These are phyloP conservation scores for Gypsophila paniculata DNA, from an alignment of 179 eudicot species.

Conservation along the genomic window DNA sequence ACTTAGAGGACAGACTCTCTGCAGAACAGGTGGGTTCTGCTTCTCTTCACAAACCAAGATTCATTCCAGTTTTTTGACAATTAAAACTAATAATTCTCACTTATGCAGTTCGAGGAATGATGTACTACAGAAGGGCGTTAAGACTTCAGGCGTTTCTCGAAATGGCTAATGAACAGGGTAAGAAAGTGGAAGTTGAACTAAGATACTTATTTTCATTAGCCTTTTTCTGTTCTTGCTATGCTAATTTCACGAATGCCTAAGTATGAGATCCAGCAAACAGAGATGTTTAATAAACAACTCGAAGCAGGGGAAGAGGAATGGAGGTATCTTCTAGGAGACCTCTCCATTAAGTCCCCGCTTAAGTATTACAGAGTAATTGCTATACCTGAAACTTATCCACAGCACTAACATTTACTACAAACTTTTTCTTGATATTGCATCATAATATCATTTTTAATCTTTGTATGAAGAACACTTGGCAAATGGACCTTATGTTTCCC, in stretches of 20 bases:
- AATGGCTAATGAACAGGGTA: slow-evolving; percentile 71
- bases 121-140: slow-evolving; percentile 91
- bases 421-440: neutral
- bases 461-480: too few relatives aligned
- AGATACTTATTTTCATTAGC: neutral
- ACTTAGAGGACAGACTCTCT: slow-evolving; percentile 91
- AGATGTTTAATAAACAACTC: neutral
- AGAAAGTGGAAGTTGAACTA: neutral
- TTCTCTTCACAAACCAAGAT: slow-evolving; percentile 11
- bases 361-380: neutral
- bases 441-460: too few relatives aligned
- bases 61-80: neutral
- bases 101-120: slow-evolving; percentile 91
- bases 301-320: neutral
- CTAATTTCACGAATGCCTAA: neutral
- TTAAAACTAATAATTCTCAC: neutral
- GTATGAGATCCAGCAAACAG: neutral
- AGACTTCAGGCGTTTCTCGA: slow-evolving; percentile 94
- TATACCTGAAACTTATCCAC: neutral
- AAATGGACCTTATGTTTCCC: neutral
- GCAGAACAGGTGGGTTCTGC: slow-evolving; percentile 61
- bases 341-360: neutral
- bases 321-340: neutral
- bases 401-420: neutral
- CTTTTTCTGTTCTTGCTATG: neutral